Evolutionary conservation across 805 yeast species (phyloP), one percentile per base, ranked within the genome.

Genomic region (Isabelozyma gotoi): DNA sequence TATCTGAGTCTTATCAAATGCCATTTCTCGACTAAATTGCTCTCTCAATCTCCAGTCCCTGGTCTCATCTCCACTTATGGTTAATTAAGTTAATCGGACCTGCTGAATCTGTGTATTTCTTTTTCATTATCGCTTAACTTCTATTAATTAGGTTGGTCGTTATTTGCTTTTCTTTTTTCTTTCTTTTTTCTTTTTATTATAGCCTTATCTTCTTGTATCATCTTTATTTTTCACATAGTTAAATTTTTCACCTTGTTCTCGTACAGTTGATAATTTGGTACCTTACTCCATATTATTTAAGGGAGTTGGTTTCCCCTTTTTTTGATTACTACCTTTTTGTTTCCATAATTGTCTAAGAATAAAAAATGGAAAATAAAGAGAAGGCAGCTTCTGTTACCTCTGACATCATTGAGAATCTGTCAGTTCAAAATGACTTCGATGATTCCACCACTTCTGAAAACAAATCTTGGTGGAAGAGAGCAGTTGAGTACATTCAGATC

Each of bases 401-500:
- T 33, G 19, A 33, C n/a, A 17, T 15, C 7, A 8, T 17, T 12
- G 36, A 33, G 11, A 19, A 33, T 16, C 8, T 7, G 19, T 33
- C 29, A 24, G 12, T n/a, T 24, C 29, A 24, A 24, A 24, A 24
- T 24, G 29, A 24, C 29, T 24, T 10, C 12, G 29, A 24, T 7
- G 29, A n/a, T n/a, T 10, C 29, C 5, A 17, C 3, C 18, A 5
- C 19, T 11, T 17, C 19, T 5, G 19, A 52, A 45, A 19, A 29
- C 15, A 19, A 41, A 32, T 15, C 41, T 20, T 29, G 36, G 36
- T 41, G 45, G 42, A 21, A 33, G 6, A 31, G 32, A 33, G 31
- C 41, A 21, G 6, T 41, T 10, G 45, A 45, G 14, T 34, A 21
- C 16, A 16, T 67, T n/a, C 61, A 61, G 44, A 64, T 71, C 3